These are phyloP conservation scores for Botrytis fragariae DNA, from an alignment of 2,329 filamentous ascomycete genomes.

Conservation along the genomic window DNA sequence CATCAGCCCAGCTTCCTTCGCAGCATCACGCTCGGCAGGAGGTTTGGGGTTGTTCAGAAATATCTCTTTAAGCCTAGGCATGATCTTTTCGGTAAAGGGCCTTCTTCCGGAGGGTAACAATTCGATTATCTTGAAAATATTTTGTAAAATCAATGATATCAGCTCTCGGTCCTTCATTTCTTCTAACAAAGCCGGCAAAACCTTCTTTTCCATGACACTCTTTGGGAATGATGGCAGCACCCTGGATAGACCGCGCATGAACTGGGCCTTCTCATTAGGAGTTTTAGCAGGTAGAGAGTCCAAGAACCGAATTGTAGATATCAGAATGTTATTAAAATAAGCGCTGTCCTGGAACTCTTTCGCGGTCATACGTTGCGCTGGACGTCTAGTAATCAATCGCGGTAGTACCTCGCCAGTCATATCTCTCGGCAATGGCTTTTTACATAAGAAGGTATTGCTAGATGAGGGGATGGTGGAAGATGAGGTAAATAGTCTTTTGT, in stretches of 20 bases:
- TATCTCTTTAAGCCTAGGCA: conserved; percentile 79
- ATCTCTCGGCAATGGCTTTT: conserved; percentile 75
- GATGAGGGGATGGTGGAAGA: conserved; percentile 75
- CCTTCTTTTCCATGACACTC: conserved; percentile 90
- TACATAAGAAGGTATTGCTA: conserved; percentile 81
- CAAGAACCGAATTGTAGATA: conserved; percentile 93
- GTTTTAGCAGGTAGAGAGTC: conserved; percentile 91
- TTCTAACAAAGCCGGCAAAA: conserved; percentile 83
- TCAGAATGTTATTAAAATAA: conserved; percentile 95
- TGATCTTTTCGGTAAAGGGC: conserved; percentile 78
- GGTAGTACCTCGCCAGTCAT: conserved; percentile 75
- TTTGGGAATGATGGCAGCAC: conserved; percentile 91
- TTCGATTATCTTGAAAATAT: conserved; percentile 85
- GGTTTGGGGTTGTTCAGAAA: conserved; percentile 62
- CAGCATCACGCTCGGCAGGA: conserved; percentile 70
- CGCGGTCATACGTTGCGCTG: conserved; percentile 82
- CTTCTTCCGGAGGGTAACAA: conserved; percentile 74
- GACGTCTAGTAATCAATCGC: conserved; percentile 79
- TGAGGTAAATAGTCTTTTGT: conserved; percentile 79
- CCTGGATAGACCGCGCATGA: conserved; percentile 82
- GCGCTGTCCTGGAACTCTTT: conserved; percentile 91
- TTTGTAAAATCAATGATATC: conserved; percentile 80
- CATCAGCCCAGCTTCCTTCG: conserved; percentile 87
- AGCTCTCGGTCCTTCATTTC: conserved; percentile 92
- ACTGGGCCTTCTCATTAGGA: conserved; percentile 83